Evolutionary conservation across 208 protist genomes (phyloP).

Genomic region (Leishmania tarentolae): DNA sequence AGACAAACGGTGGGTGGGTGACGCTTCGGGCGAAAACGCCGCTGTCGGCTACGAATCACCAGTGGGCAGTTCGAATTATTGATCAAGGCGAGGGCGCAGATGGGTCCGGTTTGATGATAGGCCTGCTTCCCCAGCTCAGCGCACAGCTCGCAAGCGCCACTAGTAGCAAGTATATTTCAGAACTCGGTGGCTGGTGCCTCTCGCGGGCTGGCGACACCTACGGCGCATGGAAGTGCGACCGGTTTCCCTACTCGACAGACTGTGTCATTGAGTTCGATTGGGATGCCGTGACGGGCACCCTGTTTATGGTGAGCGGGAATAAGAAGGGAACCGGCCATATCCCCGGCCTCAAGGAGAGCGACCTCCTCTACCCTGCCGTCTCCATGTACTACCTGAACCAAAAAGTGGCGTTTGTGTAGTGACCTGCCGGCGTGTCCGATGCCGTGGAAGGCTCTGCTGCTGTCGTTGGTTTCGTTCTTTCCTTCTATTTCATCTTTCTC

Average conservation of each 20-base stretch:
- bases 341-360: slow-evolving; percentile 59
- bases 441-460: not conserved
- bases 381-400: slow-evolving; percentile 94
- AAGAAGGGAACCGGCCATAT: slow-evolving; percentile 76
- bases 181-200: slow-evolving; percentile 91
- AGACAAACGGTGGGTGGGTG: slow-evolving; percentile 92
- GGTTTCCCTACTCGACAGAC: slow-evolving; percentile 83
- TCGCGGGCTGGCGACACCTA: slow-evolving; percentile 88
- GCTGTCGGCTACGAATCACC: slow-evolving; percentile 70
- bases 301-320: slow-evolving; percentile 89
- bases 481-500: not conserved
- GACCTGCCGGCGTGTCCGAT: not conserved
- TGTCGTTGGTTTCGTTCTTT: not conserved
- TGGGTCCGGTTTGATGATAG: slow-evolving; percentile 90
- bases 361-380: slow-evolving; percentile 84
- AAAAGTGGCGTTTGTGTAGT: slow-evolving; percentile 88
- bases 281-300: slow-evolving; percentile 64
- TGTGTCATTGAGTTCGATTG: slow-evolving; percentile 92
- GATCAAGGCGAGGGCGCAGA: slow-evolving; percentile 91
- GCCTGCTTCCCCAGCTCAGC: slow-evolving; percentile 75
- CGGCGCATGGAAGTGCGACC: slow-evolving; percentile 89
- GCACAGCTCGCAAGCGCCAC: slow-evolving; percentile 49
- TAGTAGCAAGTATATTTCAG: slow-evolving; percentile 90
- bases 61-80: slow-evolving; percentile 87
- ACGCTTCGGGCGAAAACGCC: slow-evolving; percentile 78